Base-by-base conservation (phyloP, 768 basidiomycete species). In the Psilocybe tampanensis region DNA sequence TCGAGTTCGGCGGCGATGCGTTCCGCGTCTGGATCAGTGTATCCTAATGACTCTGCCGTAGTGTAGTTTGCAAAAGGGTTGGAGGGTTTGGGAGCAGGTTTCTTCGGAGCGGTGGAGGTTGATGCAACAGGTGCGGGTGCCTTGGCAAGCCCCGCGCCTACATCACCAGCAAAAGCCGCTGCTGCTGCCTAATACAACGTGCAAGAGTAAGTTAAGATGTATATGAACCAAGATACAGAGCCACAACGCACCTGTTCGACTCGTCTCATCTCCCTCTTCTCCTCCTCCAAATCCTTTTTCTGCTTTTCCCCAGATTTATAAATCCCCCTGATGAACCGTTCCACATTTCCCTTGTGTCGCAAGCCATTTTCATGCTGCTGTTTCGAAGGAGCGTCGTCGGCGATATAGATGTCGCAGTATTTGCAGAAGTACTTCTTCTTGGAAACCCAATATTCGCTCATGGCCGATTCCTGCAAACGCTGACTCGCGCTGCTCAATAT, bases 391-490 rank as follows among this genome's bases (percentile, higher is more conserved):
- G 80, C 93, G 79, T 99, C 96, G 75, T 99, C 97, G 51, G 94
- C 85, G 59, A 99, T 98, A 77, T 89, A 98, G 60, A 94, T 94
- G 49, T 94, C 91, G 77, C 97, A 98, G 78, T 98, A 98, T 70
- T 95, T 94, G 86, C 95, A 97, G 69, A 85, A 90, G 74, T 95
- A 96, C 64, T 86, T 89, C 74, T 95, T 94, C 70, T 91, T 86
- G 22, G 92, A 92, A 60, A 95, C 89, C 93, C 94, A 95, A 71
- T 89, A 95, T 71, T 95, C 93, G 63, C 86, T 88, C 93, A 94
- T 95, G 69, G 64, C 64, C 24, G 60, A 29, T 29, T 29, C 29
- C 4, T 5, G 29, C 29, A 29, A 29, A 29, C 29, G n/a, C 29
- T 29, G 29, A 29, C 29, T 29, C 29, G 5, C 9, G 4, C 9